Percentiles rank a stretch among this genome's conserved stretches.
phyloP scores from a whole-genome alignment of 345 rosid genomes.

The Eucalyptus camaldulensis region DNA sequence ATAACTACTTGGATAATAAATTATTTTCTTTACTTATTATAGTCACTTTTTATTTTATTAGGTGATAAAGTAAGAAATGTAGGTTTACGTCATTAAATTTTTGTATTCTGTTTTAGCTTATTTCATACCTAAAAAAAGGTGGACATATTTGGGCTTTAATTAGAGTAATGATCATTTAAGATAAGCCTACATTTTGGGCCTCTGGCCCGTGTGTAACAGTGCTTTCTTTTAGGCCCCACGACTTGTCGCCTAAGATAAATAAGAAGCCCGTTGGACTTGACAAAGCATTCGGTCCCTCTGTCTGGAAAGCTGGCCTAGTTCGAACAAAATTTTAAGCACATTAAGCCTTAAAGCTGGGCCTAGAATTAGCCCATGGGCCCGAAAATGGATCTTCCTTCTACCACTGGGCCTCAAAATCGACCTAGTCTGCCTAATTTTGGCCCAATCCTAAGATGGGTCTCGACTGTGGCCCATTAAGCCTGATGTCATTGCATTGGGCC shows the following conservation, averaged over 20 bases:
- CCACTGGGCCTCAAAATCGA: not conserved
- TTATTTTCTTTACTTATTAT: not conserved
- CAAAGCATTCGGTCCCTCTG: not conserved
- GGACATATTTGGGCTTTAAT: not conserved
- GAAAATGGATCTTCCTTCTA: not conserved
- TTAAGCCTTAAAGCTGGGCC: not conserved
- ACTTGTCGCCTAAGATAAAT: not conserved
- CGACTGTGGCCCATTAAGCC: not conserved
- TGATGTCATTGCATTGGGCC: not conserved
- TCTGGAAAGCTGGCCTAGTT: not conserved
- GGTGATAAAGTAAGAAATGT: not conserved
- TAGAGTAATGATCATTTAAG: not conserved
- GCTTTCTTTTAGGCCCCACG: not conserved
- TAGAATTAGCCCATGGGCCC: not conserved
- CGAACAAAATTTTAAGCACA: not conserved
- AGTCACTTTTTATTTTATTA: not conserved
- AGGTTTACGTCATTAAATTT: not conserved
- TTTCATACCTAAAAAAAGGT: not conserved
- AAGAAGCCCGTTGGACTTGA: not conserved
- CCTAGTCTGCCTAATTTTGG: not conserved
- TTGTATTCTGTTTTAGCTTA: not conserved
- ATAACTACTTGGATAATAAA: not conserved
- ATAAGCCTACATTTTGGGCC: not conserved
- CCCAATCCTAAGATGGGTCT: not conserved
- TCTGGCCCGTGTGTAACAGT: not conserved